Evolutionary conservation across 2,329 filamentous ascomycete genomes (phyloP).

Genomic region (Cladosporium oxysporum): DNA sequence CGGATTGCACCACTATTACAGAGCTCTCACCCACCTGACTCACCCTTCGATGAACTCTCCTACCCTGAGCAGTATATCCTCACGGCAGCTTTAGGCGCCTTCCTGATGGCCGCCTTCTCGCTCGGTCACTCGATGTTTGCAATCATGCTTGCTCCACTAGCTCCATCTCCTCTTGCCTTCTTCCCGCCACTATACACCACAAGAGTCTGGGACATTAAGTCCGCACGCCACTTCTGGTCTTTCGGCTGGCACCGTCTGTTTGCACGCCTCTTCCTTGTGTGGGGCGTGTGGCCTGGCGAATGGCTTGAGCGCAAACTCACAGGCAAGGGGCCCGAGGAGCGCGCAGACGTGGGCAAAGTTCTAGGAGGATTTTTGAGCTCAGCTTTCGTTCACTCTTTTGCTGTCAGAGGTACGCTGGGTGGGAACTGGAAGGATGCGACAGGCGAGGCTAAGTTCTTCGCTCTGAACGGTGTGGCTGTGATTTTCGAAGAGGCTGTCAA

Average conservation of each 20-base stretch:
- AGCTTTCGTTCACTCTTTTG: constrained; percentile 46
- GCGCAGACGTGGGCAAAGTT: constrained; percentile 47
- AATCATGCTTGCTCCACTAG: constrained; percentile 42
- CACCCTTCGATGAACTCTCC: constrained; percentile 41
- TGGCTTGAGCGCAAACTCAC: constrained; percentile 44
- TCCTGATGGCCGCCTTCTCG: constrained; percentile 48
- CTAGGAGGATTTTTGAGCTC: constrained; percentile 45
- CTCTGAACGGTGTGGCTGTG: constrained; percentile 35
- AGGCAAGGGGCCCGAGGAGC: constrained; percentile 38
- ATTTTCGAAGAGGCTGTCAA: constrained; percentile 33
- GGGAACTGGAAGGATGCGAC: constrained; percentile 38
- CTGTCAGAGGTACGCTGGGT: constrained; percentile 43
- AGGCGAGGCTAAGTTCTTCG: constrained; percentile 38
- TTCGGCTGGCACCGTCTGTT: constrained; percentile 50
- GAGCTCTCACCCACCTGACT: constrained; percentile 13
- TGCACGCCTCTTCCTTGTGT: constrained; percentile 47
- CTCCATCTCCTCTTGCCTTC: constrained; percentile 45
- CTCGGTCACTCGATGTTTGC: constrained; percentile 46
- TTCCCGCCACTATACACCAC: constrained; percentile 49
- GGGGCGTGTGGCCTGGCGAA: constrained; percentile 49
- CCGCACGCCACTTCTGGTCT: constrained; percentile 46
- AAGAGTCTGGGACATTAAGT: constrained; percentile 44
- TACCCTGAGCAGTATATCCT: constrained; percentile 39
- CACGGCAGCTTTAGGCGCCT: constrained; percentile 44
- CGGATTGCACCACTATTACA: constrained; percentile 29